phyloP scores from a whole-genome alignment of 805 yeast genomes.

The Myxozyma neotropica region DNA sequence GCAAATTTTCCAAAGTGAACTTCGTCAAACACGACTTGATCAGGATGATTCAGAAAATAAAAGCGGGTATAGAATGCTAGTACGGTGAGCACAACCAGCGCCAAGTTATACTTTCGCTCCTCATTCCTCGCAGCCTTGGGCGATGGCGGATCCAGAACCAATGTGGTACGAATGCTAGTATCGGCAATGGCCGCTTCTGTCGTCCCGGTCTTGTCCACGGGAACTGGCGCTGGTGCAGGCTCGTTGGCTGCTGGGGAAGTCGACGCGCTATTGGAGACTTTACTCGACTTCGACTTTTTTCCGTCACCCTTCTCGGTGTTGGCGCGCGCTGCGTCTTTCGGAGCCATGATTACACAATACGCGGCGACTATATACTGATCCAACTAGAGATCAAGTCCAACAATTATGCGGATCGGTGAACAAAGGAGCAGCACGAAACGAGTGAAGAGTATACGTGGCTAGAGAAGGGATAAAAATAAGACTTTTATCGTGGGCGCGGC shows the following conservation, averaged over 20 bases:
- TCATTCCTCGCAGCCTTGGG: slow-evolving; percentile 13
- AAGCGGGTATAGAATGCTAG: slow-evolving; percentile 74
- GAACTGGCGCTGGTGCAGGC: not conserved
- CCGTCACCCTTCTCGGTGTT: slow-evolving; percentile 8
- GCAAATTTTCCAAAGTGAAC: slow-evolving; percentile 56
- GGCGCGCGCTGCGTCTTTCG: slow-evolving; percentile 3
- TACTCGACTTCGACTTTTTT: slow-evolving; percentile 7
- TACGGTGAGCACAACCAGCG: slow-evolving; percentile 66
- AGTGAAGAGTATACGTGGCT: not conserved
- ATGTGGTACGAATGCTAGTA: slow-evolving; percentile 2
- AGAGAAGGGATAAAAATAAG: not conserved
- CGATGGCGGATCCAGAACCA: slow-evolving; percentile 18
- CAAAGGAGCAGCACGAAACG: not conserved
- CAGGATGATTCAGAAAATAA: slow-evolving; percentile 70
- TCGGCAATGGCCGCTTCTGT: not conserved
- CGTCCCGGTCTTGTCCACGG: not conserved
- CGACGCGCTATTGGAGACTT: not conserved
- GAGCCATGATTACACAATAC: slow-evolving; percentile 6
- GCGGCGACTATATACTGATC: no score
- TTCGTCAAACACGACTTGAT: slow-evolving; percentile 65
- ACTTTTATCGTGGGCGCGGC: not conserved
- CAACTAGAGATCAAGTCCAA: not conserved
- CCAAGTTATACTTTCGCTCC: slow-evolving; percentile 46
- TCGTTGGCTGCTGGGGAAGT: not conserved
- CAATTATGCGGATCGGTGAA: not conserved